Conservation (phyloP, 257 asterid species). For the Knoxia roxburghii region DNA sequence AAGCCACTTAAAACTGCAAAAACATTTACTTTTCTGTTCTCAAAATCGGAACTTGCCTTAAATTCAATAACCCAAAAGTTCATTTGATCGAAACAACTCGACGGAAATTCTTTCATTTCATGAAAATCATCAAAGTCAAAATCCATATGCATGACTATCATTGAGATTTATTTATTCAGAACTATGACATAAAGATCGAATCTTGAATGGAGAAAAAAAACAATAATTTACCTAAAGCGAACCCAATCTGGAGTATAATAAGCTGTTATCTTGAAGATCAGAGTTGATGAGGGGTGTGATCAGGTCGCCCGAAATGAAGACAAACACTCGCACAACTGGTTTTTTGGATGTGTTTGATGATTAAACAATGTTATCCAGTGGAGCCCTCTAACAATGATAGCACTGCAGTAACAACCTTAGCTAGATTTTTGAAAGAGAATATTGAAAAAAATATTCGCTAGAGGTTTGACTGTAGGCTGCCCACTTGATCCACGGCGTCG, state of each 20-base stretch:
- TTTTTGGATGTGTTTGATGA: neutral
- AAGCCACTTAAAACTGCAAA: neutral
- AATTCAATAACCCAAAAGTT: neutral
- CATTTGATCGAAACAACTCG: neutral
- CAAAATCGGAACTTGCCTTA: slow-evolving; percentile 2
- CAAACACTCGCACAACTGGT: slow-evolving; percentile 9
- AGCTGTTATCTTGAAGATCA: slow-evolving; percentile 12
- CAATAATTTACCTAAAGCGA: slow-evolving; percentile 7
- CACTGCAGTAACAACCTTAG: neutral
- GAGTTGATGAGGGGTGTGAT: slow-evolving; percentile 11
- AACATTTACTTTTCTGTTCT: neutral
- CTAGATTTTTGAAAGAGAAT: slow-evolving; percentile 10
- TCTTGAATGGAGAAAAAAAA: neutral
- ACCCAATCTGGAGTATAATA: slow-evolving; percentile 10
- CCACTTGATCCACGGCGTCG: neutral
- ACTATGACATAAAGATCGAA: slow-evolving; percentile 10
- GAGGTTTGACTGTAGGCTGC: slow-evolving; percentile 10
- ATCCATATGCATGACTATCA: neutral
- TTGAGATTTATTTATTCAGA: neutral
- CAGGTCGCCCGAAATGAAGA: slow-evolving; percentile 17
- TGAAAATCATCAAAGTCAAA: neutral
- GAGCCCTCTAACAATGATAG: slow-evolving; percentile 11
- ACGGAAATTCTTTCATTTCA: neutral
- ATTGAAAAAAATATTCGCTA: neutral
- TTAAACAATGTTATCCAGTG: slow-evolving; percentile 18